Evolutionary conservation across 768 basidiomycete species (phyloP).

Genomic region (Strobilomyces echinocephalus): DNA sequence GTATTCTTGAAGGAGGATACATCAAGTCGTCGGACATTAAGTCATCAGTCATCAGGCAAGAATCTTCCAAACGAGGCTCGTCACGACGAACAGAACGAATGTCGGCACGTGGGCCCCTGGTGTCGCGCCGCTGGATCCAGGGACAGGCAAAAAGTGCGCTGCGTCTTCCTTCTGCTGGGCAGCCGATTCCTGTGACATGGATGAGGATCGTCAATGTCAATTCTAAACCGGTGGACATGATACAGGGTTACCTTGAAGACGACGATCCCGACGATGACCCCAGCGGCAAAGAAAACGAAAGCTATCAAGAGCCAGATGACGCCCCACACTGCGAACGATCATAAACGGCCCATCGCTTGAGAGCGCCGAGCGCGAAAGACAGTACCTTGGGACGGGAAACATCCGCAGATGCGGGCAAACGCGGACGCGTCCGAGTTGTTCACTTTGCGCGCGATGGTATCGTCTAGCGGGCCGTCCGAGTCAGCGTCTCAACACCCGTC

Average conservation of each 20-base stretch:
- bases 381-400: constrained; percentile 77
- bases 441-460: constrained; percentile 78
- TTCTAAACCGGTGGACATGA: background rate
- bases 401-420: constrained; percentile 81
- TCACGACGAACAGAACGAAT: constrained; percentile 18
- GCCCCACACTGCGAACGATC: constrained; percentile 63
- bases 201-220: background rate
- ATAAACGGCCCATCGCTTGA: background rate
- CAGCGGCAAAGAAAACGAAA: constrained; percentile 67
- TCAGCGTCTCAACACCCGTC: background rate
- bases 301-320: constrained; percentile 81
- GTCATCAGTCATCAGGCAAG: constrained; percentile 7
- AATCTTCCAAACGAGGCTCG: constrained; percentile 25
- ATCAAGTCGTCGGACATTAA: too few species aligned
- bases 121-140: constrained; percentile 41
- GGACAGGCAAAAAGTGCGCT: constrained; percentile 55
- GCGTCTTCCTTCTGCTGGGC: constrained; percentile 52
- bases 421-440: constrained; percentile 85
- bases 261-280: constrained; percentile 71
- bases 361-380: background rate
- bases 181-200: constrained; percentile 46
- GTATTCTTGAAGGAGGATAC: background rate
- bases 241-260: constrained; percentile 67
- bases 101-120: constrained; percentile 26
- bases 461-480: constrained; percentile 52